Evolutionary conservation across 2,329 filamentous ascomycete genomes (phyloP).

Genomic region (Pleurostoma richardsiae): DNA sequence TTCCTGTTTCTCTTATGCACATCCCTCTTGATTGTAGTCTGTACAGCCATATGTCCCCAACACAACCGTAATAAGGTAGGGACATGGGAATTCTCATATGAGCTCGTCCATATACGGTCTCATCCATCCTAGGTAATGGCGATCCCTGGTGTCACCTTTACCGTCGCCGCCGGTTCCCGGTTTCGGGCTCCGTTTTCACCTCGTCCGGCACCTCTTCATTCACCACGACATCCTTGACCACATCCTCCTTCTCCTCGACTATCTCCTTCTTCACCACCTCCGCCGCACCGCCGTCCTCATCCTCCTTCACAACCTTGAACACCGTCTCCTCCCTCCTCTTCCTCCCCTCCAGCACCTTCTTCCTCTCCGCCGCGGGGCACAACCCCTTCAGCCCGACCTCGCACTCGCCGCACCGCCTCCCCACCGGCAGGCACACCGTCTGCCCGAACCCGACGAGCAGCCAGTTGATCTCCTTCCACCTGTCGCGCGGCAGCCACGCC

Average conservation of each 20-base stretch:
- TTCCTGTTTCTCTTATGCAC: too few species aligned
- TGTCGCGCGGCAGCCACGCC: conserved; percentile 76
- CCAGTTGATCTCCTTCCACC: conserved; percentile 90
- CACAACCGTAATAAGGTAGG: too few species aligned
- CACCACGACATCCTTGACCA: conserved; percentile 13
- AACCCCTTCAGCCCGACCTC: conserved; percentile 70
- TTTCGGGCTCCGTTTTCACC: too few species aligned
- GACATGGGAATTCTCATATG: too few species aligned
- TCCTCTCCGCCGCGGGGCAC: conserved; percentile 67
- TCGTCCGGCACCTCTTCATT: conserved; percentile 10
- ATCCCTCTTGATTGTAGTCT: too few species aligned
- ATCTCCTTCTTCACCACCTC: conserved; percentile 18
- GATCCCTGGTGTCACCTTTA: too few species aligned
- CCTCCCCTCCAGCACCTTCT: conserved; percentile 54
- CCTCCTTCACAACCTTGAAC: conserved; percentile 14
- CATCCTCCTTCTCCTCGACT: conserved; percentile 17
- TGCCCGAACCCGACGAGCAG: conserved; percentile 85
- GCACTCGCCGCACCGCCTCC: conserved; percentile 79
- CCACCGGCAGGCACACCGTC: conserved; percentile 77
- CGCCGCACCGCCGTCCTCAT: conserved; percentile 13
- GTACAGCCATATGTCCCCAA: too few species aligned
- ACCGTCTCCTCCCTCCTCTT: conserved; percentile 37
- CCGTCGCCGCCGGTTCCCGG: too few species aligned
- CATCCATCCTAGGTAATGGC: too few species aligned
- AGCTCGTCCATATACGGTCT: too few species aligned